phyloP scores from a whole-genome alignment of 495 filamentous ascomycete genomes.

The Aspergillus sclerotioniger region DNA sequence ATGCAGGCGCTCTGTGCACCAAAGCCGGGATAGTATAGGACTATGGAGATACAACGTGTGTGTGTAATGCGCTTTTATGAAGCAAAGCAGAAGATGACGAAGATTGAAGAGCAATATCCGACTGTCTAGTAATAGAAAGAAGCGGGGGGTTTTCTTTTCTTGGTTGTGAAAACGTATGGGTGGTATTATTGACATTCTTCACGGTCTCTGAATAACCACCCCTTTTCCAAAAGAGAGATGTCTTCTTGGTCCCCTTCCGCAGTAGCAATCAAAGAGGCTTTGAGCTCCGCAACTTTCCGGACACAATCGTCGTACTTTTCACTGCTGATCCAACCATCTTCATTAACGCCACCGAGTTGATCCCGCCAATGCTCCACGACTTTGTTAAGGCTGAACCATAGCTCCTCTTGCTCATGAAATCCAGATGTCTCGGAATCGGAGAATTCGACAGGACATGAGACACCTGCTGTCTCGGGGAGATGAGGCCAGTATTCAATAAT shows the following conservation, averaged over 20 bases:
- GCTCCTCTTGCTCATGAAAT: conserved; percentile 14
- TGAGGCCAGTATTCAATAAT: conserved; percentile 13
- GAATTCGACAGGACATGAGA: conserved; percentile 15
- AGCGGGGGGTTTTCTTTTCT: too few relatives aligned
- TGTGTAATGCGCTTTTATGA: too few relatives aligned
- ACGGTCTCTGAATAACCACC: conserved; percentile 21
- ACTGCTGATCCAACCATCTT: conserved; percentile 22
- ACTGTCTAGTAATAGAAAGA: too few relatives aligned
- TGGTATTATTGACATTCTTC: too few relatives aligned
- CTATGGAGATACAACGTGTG: too few relatives aligned
- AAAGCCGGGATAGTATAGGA: too few relatives aligned
- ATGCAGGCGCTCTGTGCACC: too few relatives aligned
- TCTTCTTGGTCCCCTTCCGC: conserved; percentile 20
- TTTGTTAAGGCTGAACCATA: conserved; percentile 12
- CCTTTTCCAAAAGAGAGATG: conserved; percentile 14
- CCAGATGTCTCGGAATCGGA: conserved; percentile 9
- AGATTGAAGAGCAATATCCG: too few relatives aligned
- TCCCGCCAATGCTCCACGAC: conserved; percentile 18
- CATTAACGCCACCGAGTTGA: conserved; percentile 13
- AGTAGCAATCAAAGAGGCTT: conserved; percentile 10
- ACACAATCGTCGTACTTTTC: conserved; percentile 16
- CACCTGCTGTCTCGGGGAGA: conserved; percentile 4
- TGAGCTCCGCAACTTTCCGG: conserved; percentile 12
- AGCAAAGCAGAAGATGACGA: too few relatives aligned
- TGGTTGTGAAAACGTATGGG: too few relatives aligned